phyloP scores from a whole-genome alignment of 2,329 filamentous ascomycete species.

The Botrytis elliptica region DNA sequence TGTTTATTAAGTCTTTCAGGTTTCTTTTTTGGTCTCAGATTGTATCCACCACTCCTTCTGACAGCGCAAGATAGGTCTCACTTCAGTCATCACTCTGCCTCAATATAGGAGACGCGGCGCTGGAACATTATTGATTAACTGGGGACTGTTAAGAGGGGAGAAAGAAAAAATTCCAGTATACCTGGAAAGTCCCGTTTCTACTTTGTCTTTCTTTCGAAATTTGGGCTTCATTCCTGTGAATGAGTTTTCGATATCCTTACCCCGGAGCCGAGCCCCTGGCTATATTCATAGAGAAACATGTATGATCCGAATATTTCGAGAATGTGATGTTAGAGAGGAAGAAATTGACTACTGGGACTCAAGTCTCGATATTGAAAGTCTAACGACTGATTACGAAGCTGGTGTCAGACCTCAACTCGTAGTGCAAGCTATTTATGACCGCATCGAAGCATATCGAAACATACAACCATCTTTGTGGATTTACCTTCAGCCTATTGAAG shows the following conservation, averaged over 20 bases:
- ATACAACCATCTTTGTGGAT: conserved; percentile 53
- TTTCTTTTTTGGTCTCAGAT: not conserved
- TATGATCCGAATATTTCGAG: conserved; percentile 33
- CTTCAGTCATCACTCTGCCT: conserved; percentile 33
- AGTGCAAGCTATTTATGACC: conserved; percentile 34
- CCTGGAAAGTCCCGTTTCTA: conserved; percentile 34
- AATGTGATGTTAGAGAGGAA: conserved; percentile 21
- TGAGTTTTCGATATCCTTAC: conserved; percentile 31
- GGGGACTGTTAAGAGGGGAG: conserved; percentile 30
- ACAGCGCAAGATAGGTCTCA: conserved; percentile 28
- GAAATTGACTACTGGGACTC: conserved; percentile 35
- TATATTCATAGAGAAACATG: conserved; percentile 34
- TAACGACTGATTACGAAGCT: conserved; percentile 33
- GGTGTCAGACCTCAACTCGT: conserved; percentile 34
- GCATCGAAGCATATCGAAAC: conserved; percentile 44
- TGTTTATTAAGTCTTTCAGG: not conserved
- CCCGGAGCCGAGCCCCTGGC: conserved; percentile 15
- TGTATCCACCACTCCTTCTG: not conserved
- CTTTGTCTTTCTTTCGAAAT: conserved; percentile 29
- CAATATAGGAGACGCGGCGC: conserved; percentile 31
- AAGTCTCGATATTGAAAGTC: conserved; percentile 32
- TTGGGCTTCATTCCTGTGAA: conserved; percentile 31
- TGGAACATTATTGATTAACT: conserved; percentile 31
- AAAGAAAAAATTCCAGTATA: conserved; percentile 31
- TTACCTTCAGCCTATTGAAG: conserved; percentile 44